phyloP scores from a whole-genome alignment of 169 alveolate genomes.

The Cryptosporidium ubiquitum region DNA sequence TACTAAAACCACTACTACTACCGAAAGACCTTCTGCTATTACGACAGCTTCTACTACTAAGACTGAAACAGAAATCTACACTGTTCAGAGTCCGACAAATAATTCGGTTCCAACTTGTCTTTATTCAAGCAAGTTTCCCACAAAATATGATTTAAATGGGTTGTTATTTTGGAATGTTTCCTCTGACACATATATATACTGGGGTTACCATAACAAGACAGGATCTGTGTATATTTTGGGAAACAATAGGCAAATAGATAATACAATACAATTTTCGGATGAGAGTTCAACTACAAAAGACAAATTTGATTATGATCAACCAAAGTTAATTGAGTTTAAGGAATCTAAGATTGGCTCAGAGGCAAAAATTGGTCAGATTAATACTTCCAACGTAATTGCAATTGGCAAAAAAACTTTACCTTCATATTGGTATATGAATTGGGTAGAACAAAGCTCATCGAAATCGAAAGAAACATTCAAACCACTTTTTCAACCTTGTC shows the following conservation, averaged over 20 bases:
- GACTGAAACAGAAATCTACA: neutral
- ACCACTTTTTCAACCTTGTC: constrained; percentile 52
- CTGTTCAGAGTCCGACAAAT: neutral
- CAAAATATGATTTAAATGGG: neutral
- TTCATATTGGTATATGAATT: constrained; percentile 63
- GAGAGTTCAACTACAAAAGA: neutral
- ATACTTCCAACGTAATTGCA: neutral
- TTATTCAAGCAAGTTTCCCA: constrained; percentile 35
- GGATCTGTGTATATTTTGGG: neutral
- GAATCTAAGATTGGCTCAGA: neutral
- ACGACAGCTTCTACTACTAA: neutral
- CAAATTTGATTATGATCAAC: neutral
- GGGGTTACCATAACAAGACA: constrained; percentile 22
- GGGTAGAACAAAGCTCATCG: constrained; percentile 1
- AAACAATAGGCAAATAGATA: neutral
- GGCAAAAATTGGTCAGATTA: neutral
- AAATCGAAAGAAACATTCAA: neutral
- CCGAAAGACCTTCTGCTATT: neutral
- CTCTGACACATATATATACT: constrained; percentile 6
- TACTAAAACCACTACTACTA: neutral
- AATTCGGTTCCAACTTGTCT: constrained; percentile 42
- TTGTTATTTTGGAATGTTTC: constrained; percentile 55
- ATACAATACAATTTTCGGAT: neutral
- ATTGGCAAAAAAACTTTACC: constrained; percentile 28
- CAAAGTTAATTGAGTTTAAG: neutral